A percentile compares a stretch with the other conserved stretches of the same genome.
Evolutionary conservation across 345 rosid genomes (phyloP).

Genomic region (Tarenaya hassleriana): DNA sequence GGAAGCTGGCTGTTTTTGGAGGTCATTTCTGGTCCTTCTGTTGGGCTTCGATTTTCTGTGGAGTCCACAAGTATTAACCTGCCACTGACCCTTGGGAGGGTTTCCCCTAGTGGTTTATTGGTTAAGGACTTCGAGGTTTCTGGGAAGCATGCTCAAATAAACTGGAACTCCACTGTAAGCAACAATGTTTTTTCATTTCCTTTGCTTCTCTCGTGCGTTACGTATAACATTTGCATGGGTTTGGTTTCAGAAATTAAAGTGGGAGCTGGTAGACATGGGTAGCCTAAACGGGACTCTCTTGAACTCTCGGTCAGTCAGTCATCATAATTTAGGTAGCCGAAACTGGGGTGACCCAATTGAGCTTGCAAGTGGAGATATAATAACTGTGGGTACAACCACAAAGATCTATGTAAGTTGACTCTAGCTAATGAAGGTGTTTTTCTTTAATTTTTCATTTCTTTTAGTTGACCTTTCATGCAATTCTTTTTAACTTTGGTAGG

Average conservation of each 20-base stretch:
- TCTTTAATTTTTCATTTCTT: background rate
- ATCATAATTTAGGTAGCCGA: constrained; percentile 65
- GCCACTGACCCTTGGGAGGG: constrained; percentile 85
- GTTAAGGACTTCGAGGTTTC: constrained; percentile 92
- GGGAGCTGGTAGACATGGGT: constrained; percentile 98
- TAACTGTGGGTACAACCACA: constrained; percentile 86
- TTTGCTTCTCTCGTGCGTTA: constrained; percentile 19
- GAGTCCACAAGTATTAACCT: constrained; percentile 59
- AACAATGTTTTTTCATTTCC: constrained; percentile 21
- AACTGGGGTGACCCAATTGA: constrained; percentile 70
- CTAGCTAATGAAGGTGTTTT: constrained; percentile 12
- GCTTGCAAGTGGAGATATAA: constrained; percentile 72
- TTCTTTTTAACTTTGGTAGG: constrained; percentile 41
- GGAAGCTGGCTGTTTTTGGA: constrained; percentile 87
- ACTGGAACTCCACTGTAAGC: constrained; percentile 77
- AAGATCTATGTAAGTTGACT: constrained; percentile 53
- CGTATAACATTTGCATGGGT: constrained; percentile 7
- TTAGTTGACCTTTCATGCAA: constrained; percentile 14
- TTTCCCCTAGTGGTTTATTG: constrained; percentile 62
- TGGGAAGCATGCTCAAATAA: constrained; percentile 92
- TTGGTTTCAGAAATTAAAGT: constrained; percentile 68
- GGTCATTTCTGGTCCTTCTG: constrained; percentile 84
- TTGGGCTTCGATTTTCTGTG: constrained; percentile 48
- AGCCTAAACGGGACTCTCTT: constrained; percentile 94
- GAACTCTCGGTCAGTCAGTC: constrained; percentile 61